Evolutionary conservation across 2,329 filamentous ascomycete genomes (phyloP).

Genomic region (Claviceps arundinis): DNA sequence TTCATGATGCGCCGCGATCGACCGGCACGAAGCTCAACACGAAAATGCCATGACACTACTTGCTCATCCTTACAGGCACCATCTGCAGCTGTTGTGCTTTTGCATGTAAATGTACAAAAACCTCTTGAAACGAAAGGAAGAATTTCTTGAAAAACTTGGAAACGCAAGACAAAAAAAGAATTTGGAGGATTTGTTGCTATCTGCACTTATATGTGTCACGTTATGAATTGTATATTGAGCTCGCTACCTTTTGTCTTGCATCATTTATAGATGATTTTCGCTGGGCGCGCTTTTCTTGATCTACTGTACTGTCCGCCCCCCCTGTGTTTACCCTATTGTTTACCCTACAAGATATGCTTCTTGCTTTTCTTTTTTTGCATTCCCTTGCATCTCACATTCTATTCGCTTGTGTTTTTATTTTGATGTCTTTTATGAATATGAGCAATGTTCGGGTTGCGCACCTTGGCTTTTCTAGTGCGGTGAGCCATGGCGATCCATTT

Average conservation of each 20-base stretch:
- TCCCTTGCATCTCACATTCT: slow-evolving; percentile 8
- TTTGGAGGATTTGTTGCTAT: slow-evolving; percentile 1
- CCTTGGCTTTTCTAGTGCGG: background rate
- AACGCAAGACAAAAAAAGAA: slow-evolving; percentile 5
- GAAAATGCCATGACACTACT: slow-evolving; percentile 11
- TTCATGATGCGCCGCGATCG: slow-evolving; percentile 20
- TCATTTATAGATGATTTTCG: slow-evolving; percentile 16
- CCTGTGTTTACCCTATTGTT: slow-evolving; percentile 7
- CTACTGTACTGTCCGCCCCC: background rate
- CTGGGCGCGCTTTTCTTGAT: slow-evolving; percentile 10
- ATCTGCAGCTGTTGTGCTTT: slow-evolving; percentile 16
- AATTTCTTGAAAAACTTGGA: slow-evolving; percentile 1
- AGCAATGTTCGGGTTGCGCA: background rate
- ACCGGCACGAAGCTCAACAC: slow-evolving; percentile 11
- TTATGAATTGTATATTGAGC: slow-evolving; percentile 22
- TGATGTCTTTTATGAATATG: slow-evolving; percentile 1
- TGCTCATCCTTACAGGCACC: slow-evolving; percentile 11
- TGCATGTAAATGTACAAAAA: slow-evolving; percentile 21
- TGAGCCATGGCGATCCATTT: background rate
- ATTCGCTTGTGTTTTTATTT: slow-evolving; percentile 1
- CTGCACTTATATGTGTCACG: slow-evolving; percentile 8
- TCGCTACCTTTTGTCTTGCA: slow-evolving; percentile 8
- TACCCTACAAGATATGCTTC: slow-evolving; percentile 9
- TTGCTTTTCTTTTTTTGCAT: slow-evolving; percentile 7
- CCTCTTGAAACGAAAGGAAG: slow-evolving; percentile 10